phyloP scores from a whole-genome alignment of 768 basidiomycete genomes.

The Boletellus ananas region DNA sequence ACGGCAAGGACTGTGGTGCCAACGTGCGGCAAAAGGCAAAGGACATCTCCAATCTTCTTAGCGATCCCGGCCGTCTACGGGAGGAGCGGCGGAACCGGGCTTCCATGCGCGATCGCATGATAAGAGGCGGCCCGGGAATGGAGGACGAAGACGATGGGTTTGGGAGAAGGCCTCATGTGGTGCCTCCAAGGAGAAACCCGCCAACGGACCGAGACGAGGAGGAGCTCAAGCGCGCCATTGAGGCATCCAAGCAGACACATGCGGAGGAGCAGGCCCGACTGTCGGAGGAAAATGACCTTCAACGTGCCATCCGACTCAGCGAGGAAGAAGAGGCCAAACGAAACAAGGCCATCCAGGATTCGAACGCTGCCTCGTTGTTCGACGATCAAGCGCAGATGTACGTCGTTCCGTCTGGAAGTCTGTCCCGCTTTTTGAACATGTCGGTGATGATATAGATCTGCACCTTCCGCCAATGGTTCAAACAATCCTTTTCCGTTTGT shows the following conservation, averaged over 20 bases:
- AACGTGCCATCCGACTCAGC: conserved; percentile 78
- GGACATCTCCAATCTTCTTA: conserved; percentile 91
- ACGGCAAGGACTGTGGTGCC: conserved; percentile 96
- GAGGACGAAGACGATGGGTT: conserved; percentile 27
- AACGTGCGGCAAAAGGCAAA: conserved; percentile 97
- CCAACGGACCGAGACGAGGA: conserved; percentile 62
- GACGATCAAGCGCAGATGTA: conserved; percentile 83
- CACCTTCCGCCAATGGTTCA: conserved; percentile 27
- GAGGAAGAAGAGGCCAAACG: conserved; percentile 87
- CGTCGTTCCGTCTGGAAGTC: conserved; percentile 28
- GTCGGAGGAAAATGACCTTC: conserved; percentile 80
- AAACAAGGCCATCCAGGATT: conserved; percentile 64
- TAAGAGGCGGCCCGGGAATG: conserved; percentile 49
- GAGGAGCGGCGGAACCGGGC: conserved; percentile 83
- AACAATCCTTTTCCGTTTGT: conserved; percentile 59
- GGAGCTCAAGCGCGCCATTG: conserved; percentile 81
- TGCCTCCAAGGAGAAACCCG: conserved; percentile 19
- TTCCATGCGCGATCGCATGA: conserved; percentile 93
- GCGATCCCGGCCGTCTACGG: conserved; percentile 80
- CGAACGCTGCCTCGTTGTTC: conserved; percentile 73
- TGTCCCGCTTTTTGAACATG: not conserved
- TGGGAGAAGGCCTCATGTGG: conserved; percentile 7
- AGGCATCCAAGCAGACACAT: conserved; percentile 76
- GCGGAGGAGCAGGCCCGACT: conserved; percentile 61
- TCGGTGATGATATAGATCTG: conserved; percentile 20